Percentiles rank a stretch among this genome's conserved stretches.
phyloP scores from a whole-genome alignment of 2,329 filamentous ascomycete species.

The Dryadomyces quercus-mongolicae region DNA sequence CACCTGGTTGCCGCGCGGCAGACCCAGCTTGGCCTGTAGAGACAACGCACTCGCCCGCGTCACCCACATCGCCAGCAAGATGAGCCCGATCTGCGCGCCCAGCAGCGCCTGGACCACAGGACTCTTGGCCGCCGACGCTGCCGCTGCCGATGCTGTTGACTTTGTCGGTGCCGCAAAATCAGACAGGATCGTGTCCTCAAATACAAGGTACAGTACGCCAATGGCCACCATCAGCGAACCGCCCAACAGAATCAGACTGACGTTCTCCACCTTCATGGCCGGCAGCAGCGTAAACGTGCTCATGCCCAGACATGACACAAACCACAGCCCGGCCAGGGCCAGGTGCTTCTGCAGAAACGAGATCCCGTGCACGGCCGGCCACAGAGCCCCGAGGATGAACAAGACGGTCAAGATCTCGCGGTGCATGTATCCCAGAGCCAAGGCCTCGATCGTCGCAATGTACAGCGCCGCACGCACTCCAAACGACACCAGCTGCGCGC shows the following conservation, averaged over 20 bases:
- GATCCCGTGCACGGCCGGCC: constrained; percentile 64
- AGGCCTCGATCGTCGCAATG: constrained; percentile 62
- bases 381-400: constrained; percentile 64
- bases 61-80: constrained; percentile 70
- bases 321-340: constrained; percentile 58
- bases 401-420: constrained; percentile 75
- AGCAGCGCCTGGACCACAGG: constrained; percentile 45
- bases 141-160: not conserved
- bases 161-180: constrained; percentile 25
- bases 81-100: constrained; percentile 65
- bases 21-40: constrained; percentile 69
- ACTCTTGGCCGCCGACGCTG: constrained; percentile 20
- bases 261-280: constrained; percentile 71
- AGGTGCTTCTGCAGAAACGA: constrained; percentile 58
- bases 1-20: constrained; percentile 78
- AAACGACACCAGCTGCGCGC: constrained; percentile 40
- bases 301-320: constrained; percentile 67
- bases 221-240: constrained; percentile 66
- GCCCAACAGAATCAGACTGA: constrained; percentile 59
- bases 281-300: constrained; percentile 82
- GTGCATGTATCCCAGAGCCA: constrained; percentile 86
- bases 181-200: constrained; percentile 52
- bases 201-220: constrained; percentile 66
- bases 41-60: constrained; percentile 79
- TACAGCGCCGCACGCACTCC: constrained; percentile 53